Conservation (phyloP, 2,329 filamentous ascomycete species). For the Tolypocladium tropicale region DNA sequence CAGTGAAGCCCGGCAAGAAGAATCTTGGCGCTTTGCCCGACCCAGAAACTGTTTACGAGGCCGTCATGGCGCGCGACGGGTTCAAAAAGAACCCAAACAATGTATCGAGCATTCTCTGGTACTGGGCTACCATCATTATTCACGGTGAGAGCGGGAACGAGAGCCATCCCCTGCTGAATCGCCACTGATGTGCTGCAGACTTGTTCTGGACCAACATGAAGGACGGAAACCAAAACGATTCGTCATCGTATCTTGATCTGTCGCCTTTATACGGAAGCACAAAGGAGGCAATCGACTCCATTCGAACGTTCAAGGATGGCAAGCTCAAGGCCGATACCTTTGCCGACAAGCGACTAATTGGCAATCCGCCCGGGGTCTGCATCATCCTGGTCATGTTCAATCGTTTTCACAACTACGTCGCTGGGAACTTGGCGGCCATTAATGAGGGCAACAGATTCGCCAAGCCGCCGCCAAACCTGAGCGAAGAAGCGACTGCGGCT, state of each 20-base stretch:
- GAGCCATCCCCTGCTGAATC: fast-evolving
- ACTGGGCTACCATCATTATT: conserved; percentile 64
- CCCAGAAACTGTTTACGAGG: conserved; percentile 51
- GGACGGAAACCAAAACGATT: conserved; percentile 52
- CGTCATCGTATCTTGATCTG: conserved; percentile 63
- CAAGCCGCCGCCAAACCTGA: conserved; percentile 42
- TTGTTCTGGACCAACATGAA: conserved; percentile 59
- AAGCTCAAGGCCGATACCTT: conserved; percentile 64
- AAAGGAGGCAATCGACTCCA: conserved; percentile 52
- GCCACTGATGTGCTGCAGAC: conserved; percentile 26
- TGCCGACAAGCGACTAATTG: conserved; percentile 58
- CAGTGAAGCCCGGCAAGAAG: conserved; percentile 46
- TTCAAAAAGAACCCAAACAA: conserved; percentile 58
- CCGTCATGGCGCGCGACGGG: conserved; percentile 41
- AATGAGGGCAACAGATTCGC: conserved; percentile 76
- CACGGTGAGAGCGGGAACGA: conserved; percentile 38
- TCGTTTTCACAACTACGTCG: conserved; percentile 80
- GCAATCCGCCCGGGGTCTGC: conserved; percentile 61
- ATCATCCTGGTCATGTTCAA: conserved; percentile 70
- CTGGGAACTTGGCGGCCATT: conserved; percentile 68
- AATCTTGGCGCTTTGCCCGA: conserved; percentile 59
- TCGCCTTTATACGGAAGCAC: conserved; percentile 63
- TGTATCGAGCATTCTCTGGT: conserved; percentile 61
- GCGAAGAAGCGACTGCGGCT: conserved; percentile 35
- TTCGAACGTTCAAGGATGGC: conserved; percentile 61